Evolutionary conservation across 805 yeast genomes (phyloP).

Genomic region (Starmerella bombi): DNA sequence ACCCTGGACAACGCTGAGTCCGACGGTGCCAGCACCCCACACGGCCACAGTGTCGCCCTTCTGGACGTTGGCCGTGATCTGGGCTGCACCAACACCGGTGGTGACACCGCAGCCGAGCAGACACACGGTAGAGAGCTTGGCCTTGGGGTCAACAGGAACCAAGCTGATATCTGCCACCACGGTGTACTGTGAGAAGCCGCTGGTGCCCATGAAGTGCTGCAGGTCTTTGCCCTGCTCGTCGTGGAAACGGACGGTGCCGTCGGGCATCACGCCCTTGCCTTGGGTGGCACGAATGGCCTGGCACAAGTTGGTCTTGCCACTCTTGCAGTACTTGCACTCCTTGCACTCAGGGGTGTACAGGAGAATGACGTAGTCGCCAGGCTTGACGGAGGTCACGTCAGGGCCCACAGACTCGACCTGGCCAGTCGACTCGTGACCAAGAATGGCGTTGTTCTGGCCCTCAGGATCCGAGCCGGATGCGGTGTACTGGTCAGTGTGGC

Average conservation of each 20-base stretch:
- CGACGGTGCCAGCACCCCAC: conserved; percentile 97
- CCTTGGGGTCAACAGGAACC: conserved; percentile 76
- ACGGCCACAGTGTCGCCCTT: conserved; percentile 90
- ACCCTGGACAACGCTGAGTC: conserved; percentile 92
- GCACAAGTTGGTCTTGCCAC: conserved; percentile 95
- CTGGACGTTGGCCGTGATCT: conserved; percentile 80
- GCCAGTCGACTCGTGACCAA: conserved; percentile 99
- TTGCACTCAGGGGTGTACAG: conserved; percentile 94
- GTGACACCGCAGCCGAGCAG: conserved; percentile 97
- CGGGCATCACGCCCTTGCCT: conserved; percentile 98
- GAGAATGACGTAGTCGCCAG: conserved; percentile 87
- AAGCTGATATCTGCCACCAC: conserved; percentile 96
- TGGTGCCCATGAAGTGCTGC: conserved; percentile 95
- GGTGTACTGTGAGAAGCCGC: conserved; percentile 92
- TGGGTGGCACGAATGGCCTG: conserved; percentile 93
- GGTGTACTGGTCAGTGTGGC: conserved; percentile 97
- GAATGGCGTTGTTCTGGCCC: conserved; percentile 82
- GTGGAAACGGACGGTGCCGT: conserved; percentile 87
- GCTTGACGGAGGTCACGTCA: conserved; percentile 79
- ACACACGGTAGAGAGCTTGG: conserved; percentile 77
- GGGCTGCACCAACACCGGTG: conserved; percentile 96
- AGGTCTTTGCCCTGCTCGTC: conserved; percentile 54
- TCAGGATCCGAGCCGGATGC: conserved; percentile 91
- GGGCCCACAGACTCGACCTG: conserved; percentile 90
- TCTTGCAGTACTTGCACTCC: conserved; percentile 86